Conservation (phyloP, 257 asterid genomes). For the Striga asiatica region DNA sequence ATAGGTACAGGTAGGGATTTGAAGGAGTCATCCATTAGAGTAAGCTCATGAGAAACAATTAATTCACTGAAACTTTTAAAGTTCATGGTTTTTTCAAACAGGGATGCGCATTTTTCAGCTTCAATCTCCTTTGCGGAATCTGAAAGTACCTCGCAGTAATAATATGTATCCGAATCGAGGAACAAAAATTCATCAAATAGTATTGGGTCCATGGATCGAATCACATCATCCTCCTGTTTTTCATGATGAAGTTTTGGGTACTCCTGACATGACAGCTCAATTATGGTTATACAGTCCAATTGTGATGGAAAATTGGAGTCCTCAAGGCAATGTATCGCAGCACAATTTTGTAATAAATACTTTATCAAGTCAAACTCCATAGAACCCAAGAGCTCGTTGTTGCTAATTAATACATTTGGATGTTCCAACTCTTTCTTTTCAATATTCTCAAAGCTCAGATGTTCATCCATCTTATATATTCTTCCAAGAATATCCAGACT, state of each 20-base stretch:
- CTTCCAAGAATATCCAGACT: conserved; percentile 30
- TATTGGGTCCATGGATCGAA: conserved; percentile 22
- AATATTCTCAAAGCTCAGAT: conserved; percentile 33
- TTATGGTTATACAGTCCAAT: conserved; percentile 30
- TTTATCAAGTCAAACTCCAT: conserved; percentile 44
- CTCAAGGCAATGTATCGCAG: conserved; percentile 20
- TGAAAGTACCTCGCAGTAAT: conserved; percentile 32
- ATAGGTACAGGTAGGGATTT: conserved; percentile 79
- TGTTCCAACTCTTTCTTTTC: conserved; percentile 33
- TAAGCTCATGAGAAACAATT: conserved; percentile 73
- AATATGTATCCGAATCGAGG: conserved; percentile 36
- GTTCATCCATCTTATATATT: conserved; percentile 26
- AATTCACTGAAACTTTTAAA: conserved; percentile 51
- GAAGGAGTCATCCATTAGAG: conserved; percentile 60
- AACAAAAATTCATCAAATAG: conserved; percentile 48
- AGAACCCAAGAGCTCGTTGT: conserved; percentile 40
- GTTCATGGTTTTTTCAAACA: conserved; percentile 56
- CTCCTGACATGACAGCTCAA: conserved; percentile 36
- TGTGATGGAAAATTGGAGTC: conserved; percentile 23
- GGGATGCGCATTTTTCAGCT: conserved; percentile 43
- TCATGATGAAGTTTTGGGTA: conserved; percentile 18
- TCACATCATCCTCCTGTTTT: conserved; percentile 22
- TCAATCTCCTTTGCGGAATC: conserved; percentile 33
- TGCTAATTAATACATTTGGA: conserved; percentile 30
- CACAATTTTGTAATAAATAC: conserved; percentile 32